Percentiles rank a stretch among this genome's conserved stretches.
Evolutionary conservation across 2,329 filamentous ascomycete genomes (phyloP).

Genomic region (Aspergillus pseudoviridinutans): DNA sequence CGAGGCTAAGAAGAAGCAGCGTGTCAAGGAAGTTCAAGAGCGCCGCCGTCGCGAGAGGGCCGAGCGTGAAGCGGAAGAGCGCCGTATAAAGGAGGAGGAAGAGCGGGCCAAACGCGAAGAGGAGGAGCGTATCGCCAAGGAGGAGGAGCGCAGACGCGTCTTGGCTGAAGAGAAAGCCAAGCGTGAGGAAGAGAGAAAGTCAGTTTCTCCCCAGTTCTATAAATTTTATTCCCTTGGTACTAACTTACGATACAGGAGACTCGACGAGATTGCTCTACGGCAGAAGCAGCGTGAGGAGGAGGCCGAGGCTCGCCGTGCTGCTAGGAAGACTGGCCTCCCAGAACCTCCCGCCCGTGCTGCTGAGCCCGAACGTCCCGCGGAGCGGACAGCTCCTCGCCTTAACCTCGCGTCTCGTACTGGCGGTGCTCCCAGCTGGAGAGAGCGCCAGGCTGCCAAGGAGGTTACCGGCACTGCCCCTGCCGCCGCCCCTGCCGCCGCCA

Average conservation of each 20-base stretch:
- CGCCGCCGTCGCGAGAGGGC: slow-evolving; percentile 75
- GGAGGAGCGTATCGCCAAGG: slow-evolving; percentile 74
- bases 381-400: slow-evolving; percentile 53
- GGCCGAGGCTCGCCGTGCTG: slow-evolving; percentile 70
- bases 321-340: slow-evolving; percentile 54
- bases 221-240: slow-evolving; percentile 10
- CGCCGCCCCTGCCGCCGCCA: slow-evolving; percentile 1
- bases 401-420: slow-evolving; percentile 50
- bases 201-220: slow-evolving; percentile 27
- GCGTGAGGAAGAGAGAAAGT: slow-evolving; percentile 58
- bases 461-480: slow-evolving; percentile 19
- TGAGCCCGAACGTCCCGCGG: slow-evolving; percentile 47
- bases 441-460: slow-evolving; percentile 53
- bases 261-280: slow-evolving; percentile 58
- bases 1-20: slow-evolving; percentile 81
- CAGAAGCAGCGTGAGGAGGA: slow-evolving; percentile 86
- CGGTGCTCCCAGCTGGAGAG: slow-evolving; percentile 53
- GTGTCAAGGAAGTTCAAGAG: slow-evolving; percentile 85
- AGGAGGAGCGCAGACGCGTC: slow-evolving; percentile 73
- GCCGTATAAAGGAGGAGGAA: slow-evolving; percentile 73
- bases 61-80: slow-evolving; percentile 80
- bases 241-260: slow-evolving; percentile 48
- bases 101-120: slow-evolving; percentile 77
- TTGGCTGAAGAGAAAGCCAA: slow-evolving; percentile 66
- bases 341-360: slow-evolving; percentile 36